These are phyloP conservation scores for Blastocystis hominis DNA, from an alignment of 352 stramenopile species.

Conservation along the genomic window DNA sequence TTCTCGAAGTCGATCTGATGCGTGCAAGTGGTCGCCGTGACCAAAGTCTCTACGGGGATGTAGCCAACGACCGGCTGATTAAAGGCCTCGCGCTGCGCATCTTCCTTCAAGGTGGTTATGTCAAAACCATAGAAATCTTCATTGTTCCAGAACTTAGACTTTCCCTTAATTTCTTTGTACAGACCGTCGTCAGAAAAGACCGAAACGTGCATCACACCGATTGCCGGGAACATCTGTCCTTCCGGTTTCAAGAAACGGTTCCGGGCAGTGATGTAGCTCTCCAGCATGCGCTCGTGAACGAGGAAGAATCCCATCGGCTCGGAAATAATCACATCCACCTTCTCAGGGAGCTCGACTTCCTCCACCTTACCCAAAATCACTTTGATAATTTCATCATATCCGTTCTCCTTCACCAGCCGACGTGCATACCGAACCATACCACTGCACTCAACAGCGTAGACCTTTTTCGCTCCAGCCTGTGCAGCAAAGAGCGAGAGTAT, in stretches of 20 bases:
- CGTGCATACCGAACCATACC: slow-evolving; percentile 91
- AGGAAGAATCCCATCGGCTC: slow-evolving; percentile 99
- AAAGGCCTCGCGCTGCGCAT: slow-evolving; percentile 92
- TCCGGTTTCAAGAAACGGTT: slow-evolving; percentile 85
- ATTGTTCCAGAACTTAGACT: slow-evolving; percentile 85
- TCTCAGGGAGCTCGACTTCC: slow-evolving; percentile 83
- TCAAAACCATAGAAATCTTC: slow-evolving; percentile 90
- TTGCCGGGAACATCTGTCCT: slow-evolving; percentile 91
- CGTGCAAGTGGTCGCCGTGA: slow-evolving; percentile 63
- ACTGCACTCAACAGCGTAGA: slow-evolving; percentile 87
- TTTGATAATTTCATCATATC: slow-evolving; percentile 83
- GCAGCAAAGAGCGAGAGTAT: slow-evolving; percentile 95
- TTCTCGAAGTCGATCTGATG: slow-evolving; percentile 76
- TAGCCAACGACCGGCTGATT: slow-evolving; percentile 85
- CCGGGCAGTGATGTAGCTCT: slow-evolving; percentile 85
- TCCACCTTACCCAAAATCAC: slow-evolving; percentile 94
- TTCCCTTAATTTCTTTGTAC: slow-evolving; percentile 78
- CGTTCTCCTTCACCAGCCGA: slow-evolving; percentile 83
- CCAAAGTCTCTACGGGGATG: slow-evolving; percentile 67
- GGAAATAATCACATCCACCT: slow-evolving; percentile 94
- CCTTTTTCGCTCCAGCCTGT: slow-evolving; percentile 87
- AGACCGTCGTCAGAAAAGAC: slow-evolving; percentile 86
- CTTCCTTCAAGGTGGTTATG: slow-evolving; percentile 78
- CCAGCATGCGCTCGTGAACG: slow-evolving; percentile 95
- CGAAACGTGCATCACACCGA: slow-evolving; percentile 87